Evolutionary conservation across 352 stramenopile genomes (phyloP), one percentile per base, ranked within the genome.

Genomic region (Globisporangium heterothallicum): DNA sequence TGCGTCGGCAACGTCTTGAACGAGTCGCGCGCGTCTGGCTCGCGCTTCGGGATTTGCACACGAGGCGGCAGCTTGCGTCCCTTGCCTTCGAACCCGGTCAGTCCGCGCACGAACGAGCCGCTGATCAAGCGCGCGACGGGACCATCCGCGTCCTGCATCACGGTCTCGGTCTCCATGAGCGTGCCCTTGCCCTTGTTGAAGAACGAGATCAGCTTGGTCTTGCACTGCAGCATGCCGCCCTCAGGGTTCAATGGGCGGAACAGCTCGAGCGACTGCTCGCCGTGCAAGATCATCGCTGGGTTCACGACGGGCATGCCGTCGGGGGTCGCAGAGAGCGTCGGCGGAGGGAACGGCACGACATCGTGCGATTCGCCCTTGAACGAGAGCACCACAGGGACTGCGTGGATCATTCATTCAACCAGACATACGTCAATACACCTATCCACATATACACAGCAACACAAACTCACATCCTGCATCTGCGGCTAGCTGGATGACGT

Each of bases 331-430:
- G 72, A 64, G 34, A 87, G 56, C 30, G 72, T 86, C 46, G 83
- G 70, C 10, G 79, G 79, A n/a, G 88, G 88, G 68, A 94, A 96
- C 13, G 79, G 68, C 52, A 96, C 83, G 22, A 96, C 72, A 49
- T 96, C 85, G 27, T 95, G 83, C 38, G 77, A 90, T 42, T 75
- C 69, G 56, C 84, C 87, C 60, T 96, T 96, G 64, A 95, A 97
- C 25, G 68, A 61, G 47, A 97, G 64, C 59, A 87, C 84, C 40
- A 95, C 78, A 2, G 87, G 83, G 71, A 93, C 64, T 76, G 42
- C 40, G 41, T 18, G n/a, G 7, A 45, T 22, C 50, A 14, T 4
- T 24, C 41, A n/a, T n/a, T 30, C 4, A 25, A 14, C 7, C 9
- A 16, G 10, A 48, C 27, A 30, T 1, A 45, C 27, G 24, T 47